These are phyloP conservation scores for Rickenella mellea DNA, from an alignment of 768 basidiomycete species.

Conservation along the genomic window DNA sequence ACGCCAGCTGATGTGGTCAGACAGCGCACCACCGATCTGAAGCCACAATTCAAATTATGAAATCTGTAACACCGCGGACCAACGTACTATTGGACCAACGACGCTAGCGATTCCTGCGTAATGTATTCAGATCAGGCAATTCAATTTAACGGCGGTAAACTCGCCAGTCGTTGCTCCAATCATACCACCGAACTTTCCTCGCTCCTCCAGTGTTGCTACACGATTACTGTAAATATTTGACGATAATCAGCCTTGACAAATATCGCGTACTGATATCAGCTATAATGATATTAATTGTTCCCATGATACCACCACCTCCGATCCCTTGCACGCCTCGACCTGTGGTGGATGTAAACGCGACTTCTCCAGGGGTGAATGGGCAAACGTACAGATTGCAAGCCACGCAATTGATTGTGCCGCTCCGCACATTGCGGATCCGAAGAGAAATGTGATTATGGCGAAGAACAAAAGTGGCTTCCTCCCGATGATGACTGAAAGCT, in stretches of 20 bases:
- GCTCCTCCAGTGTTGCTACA: constrained; percentile 11
- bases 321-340: constrained; percentile 33
- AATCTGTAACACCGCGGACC: not conserved
- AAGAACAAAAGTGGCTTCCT: constrained; percentile 27
- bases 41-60: constrained; percentile 4
- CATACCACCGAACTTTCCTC: constrained; percentile 29
- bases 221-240: not conserved
- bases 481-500: constrained; percentile 20
- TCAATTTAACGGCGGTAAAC: no score
- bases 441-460: constrained; percentile 27
- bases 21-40: constrained; percentile 15
- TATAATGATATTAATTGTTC: constrained; percentile 26
- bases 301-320: constrained; percentile 29
- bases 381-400: constrained; percentile 15
- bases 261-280: constrained; percentile 23
- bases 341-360: constrained; percentile 1
- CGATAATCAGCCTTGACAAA: not conserved
- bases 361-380: not conserved
- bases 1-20: constrained; percentile 28
- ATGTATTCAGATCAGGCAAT: no score
- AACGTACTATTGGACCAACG: constrained; percentile 36
- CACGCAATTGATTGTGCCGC: constrained; percentile 33
- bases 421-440: constrained; percentile 31
- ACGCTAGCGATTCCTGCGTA: constrained; percentile 23
- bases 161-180: constrained; percentile 34